phyloP scores from a whole-genome alignment of 1,284 basidiomycete species.

The Taiwanofungus camphoratus region DNA sequence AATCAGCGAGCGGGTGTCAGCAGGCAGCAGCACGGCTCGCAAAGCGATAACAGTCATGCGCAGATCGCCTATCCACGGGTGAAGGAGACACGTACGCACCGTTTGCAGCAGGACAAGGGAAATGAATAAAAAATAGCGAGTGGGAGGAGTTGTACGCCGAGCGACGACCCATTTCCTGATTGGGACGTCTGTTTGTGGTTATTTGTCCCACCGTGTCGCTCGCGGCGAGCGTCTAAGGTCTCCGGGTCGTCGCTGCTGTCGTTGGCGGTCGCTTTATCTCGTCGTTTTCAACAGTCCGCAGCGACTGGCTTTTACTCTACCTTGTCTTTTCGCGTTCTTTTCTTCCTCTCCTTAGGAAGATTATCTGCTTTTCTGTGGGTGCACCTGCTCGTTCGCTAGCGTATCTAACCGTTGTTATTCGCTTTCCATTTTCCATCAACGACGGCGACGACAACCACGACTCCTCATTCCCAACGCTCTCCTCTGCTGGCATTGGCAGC shows the following conservation, averaged over 20 bases:
- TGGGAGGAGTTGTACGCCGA: no score
- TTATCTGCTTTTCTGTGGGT: slow-evolving; percentile 1
- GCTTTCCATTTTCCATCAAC: neutral
- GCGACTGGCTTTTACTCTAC: neutral
- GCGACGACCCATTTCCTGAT: no score
- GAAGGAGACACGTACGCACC: no score
- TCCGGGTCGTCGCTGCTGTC: neutral
- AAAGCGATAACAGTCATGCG: no score
- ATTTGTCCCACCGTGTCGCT: no score
- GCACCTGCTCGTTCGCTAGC: neutral
- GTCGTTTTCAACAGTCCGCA: neutral
- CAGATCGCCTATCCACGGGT: no score
- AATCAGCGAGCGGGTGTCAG: no score
- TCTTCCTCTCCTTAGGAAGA: slow-evolving; percentile 3
- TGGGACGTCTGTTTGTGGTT: neutral
- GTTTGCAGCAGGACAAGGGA: no score
- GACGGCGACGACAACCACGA: slow-evolving; percentile 3
- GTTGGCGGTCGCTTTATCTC: neutral
- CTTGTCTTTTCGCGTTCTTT: neutral
- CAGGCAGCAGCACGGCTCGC: no score
- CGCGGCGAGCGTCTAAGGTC: no score
- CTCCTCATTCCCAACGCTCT: neutral
- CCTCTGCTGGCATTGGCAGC: slow-evolving; percentile 1
- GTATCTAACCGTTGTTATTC: slow-evolving; percentile 1
- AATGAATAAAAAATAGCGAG: neutral